Percentiles rank a stretch among this genome's conserved stretches.
Conservation (phyloP, 169 alveolate species). For the Plasmodium blacklocki region DNA sequence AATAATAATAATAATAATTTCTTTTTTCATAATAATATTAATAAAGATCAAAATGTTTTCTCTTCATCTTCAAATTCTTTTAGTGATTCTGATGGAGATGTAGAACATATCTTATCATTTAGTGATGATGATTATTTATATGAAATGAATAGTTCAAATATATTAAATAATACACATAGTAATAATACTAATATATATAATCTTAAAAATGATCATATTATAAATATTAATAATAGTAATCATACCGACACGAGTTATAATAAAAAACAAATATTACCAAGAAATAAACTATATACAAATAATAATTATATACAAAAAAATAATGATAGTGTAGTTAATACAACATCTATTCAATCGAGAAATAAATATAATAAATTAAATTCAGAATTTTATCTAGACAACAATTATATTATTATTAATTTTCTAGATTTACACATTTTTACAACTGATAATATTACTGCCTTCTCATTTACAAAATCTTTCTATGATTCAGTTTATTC, state of each 20-base stretch:
- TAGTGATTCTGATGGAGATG: not conserved
- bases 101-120: no score
- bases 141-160: no score
- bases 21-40: not conserved
- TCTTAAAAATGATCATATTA: not conserved
- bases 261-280: conserved; percentile 4
- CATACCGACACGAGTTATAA: not conserved
- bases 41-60: not conserved
- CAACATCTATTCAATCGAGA: not conserved
- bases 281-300: conserved; percentile 20
- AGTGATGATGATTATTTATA: no score
- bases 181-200: no score
- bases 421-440: conserved; percentile 58
- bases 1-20: conserved; percentile 1
- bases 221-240: conserved; percentile 25
- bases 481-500: conserved; percentile 53
- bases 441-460: conserved; percentile 62
- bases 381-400: conserved; percentile 39
- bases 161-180: not conserved
- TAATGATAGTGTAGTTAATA: not conserved
- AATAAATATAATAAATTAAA: conserved; percentile 1
- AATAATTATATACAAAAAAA: conserved; percentile 2
- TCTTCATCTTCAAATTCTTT: conserved; percentile 17
- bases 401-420: conserved; percentile 61
- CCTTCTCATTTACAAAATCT: conserved; percentile 32